Base-by-base conservation (phyloP, 1,139 yeast genomes). In the Yamadazyma siamensis region DNA sequence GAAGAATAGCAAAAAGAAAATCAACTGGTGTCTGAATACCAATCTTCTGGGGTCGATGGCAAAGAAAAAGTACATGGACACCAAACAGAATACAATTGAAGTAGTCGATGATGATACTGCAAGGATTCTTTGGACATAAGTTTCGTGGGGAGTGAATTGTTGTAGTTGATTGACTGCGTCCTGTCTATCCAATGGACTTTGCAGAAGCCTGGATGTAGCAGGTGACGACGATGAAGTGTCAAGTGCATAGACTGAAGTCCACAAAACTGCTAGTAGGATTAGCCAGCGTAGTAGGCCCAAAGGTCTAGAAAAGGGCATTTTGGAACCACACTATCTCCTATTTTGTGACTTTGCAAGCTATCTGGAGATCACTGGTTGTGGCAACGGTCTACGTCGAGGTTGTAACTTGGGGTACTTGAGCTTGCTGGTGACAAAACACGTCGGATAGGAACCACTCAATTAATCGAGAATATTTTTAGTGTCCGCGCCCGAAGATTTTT, bases 11-110 rank as follows among this genome's bases (percentile, higher is more conserved):
- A 88, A 62, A 35, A 83, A 74, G 32, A 78, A 61, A 46, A 88
- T 79, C 38, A 88, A 66, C 39, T 76, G 79, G 54, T 86, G 94
- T 25, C 95, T 66, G 50, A 82, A 84, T 23, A 79, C 77, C 25
- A 72, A 50, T 35, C 78, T 61, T 39, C 74, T 59, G 2, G 78
- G 82, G 48, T 80, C 87, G 23, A 81, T 79, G 35, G 80, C 76
- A 6, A 67, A 56, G 41, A 77, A 65, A 43, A 69, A 56, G 49
- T 77, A 78, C 36, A 81, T 57, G 5, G 80, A 77, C 1, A 61
- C 40, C 7, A 77, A 40, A 14, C 85, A 80, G 14, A 75, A 64
- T 8, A 71, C 50, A 2, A 83, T 69, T 7, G 89, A 80, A 1
- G 72, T 53, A 13, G 76, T 59, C 2, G 86, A 71, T 0, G 87